Evolutionary conservation across 176 grass and related monocot species (phyloP), one percentile per base, ranked within the genome.

Genomic region (Secale cereale): DNA sequence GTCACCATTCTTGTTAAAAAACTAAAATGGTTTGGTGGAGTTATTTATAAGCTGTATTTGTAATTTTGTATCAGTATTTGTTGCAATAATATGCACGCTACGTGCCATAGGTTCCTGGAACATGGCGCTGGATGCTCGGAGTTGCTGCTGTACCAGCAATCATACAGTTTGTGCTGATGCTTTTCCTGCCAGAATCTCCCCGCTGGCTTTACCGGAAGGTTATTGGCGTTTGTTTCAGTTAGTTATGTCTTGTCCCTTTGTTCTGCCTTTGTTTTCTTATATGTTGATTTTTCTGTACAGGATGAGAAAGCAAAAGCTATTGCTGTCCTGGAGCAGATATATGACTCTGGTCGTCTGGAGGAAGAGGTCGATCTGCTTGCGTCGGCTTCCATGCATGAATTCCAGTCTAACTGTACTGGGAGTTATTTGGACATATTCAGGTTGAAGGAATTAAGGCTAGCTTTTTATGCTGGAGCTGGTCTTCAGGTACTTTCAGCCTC

Each of bases 111-210:
- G 96, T 98, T 87, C 85, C 89, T 89, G 96, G 93, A 70, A 98
- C 96, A 27, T 98, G 96, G 96, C 90, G 96, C 45, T 98, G 96
- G 96, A 98, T 98, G 96, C 96, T 95, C 3, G 96, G 93, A 82
- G 93, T 98, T 63, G 89, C 93, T 81, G 96, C 93, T 5, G 67
- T 98, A 70, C 96, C 96, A 73, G 96, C 96, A 57, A 67, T 95
- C 64, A 16, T 95, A 67, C 96, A 98, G 87, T 98, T 98, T 76
- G 76, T 88, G 56, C 83, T 98, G 70, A 95, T 95, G 96, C 39
- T 98, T 29, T 98, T 90, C 67, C 85, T 98, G 17, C 96, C 96
- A 54, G 96, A 98, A 89, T 98, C 96, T 79, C 96, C 96, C 45
- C 91, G 96, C 39, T 98, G 96, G 96, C 96, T 98, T 79, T 98